Evolutionary conservation across 345 rosid genomes (phyloP).

Genomic region (Pelargonium nanum): DNA sequence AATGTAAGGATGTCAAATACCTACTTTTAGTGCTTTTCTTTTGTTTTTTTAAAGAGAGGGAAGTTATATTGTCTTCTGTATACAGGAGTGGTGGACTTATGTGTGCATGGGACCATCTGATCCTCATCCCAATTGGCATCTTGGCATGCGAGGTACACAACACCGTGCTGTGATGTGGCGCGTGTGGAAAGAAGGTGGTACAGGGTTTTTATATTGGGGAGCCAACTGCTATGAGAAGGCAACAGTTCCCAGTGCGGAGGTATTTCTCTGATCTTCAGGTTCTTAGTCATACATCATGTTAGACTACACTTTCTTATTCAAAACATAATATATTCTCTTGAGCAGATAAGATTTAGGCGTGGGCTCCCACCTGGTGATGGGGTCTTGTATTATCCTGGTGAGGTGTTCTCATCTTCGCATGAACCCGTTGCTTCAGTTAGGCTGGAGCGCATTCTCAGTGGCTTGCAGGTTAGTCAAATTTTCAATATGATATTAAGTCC

Average conservation of each 20-base stretch:
- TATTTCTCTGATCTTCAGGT: conserved; percentile 16
- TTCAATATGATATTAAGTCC: not conserved
- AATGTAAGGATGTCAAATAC: not conserved
- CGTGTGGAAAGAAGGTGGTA: conserved; percentile 99
- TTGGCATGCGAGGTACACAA: conserved; percentile 97
- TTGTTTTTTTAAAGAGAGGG: conserved; percentile 4
- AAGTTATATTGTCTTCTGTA: conserved; percentile 6
- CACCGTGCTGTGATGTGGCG: conserved; percentile 99
- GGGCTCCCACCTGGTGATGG: conserved; percentile 97
- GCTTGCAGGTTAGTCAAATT: conserved; percentile 59
- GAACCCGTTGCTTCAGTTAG: conserved; percentile 82
- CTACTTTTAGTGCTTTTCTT: not conserved
- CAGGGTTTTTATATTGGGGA: conserved; percentile 95
- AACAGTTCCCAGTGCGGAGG: conserved; percentile 89
- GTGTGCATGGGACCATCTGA: conserved; percentile 97
- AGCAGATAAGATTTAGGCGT: conserved; percentile 75
- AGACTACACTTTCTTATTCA: not conserved
- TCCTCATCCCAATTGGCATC: conserved; percentile 98
- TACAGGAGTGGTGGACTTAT: conserved; percentile 97
- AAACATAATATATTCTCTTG: conserved; percentile 2
- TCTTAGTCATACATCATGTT: not conserved
- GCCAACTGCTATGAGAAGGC: conserved; percentile 96
- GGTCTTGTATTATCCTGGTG: conserved; percentile 80
- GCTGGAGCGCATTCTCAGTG: conserved; percentile 87
- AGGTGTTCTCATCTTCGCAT: conserved; percentile 76